Evolutionary conservation across 148 eudicot species (phyloP), one percentile per base, ranked within the genome.

Genomic region (Tetragonia tetragonoides): DNA sequence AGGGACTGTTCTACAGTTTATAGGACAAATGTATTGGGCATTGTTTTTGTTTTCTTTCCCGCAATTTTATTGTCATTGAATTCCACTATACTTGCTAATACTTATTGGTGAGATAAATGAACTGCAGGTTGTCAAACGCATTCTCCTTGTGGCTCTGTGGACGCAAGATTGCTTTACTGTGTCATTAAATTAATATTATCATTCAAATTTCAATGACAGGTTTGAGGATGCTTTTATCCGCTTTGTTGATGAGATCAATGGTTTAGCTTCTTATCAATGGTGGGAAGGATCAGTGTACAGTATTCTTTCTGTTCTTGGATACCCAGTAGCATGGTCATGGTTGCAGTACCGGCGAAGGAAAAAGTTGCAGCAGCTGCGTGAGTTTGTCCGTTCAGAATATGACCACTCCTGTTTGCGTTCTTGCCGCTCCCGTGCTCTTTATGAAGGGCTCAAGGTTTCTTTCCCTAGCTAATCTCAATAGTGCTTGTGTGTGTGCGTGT

Each of bases 381-480:
- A 95, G 69, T 95, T 86, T 85, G 99, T 95, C 70, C 97, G 97
- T 72, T 95, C 99, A n/a, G 99, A 95, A 74, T 95, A 95, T 85
- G 97, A 95, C 85, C 99, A 95, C 89, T 91, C 99, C 68, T 95
- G 99, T 85, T 89, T 95, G 84, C 92, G 99, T 73, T 95, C 99
- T 51, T 95, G 99, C 75, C 97, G 97, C 73, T 95, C 97, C 41
- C 97, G 99, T 84, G 99, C 99, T 83, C 99, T 95, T 73, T 95
- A 95, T 85, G 99, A 95, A 84, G 99, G 99, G 79, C 91, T 95
- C 68, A 95, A 95, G 99, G 99, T 95, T 82, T 71, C 63, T 67
- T 40, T 51, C 38, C 24, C 10, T 60, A 21, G 61, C 56, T 41
- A 39, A 20, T 62, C 42, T n/a, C 16, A 28, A 12, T 2, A 7